These are phyloP conservation scores for Starmerella sp. DNA, from an alignment of 805 yeast species.

Conservation along the genomic window DNA sequence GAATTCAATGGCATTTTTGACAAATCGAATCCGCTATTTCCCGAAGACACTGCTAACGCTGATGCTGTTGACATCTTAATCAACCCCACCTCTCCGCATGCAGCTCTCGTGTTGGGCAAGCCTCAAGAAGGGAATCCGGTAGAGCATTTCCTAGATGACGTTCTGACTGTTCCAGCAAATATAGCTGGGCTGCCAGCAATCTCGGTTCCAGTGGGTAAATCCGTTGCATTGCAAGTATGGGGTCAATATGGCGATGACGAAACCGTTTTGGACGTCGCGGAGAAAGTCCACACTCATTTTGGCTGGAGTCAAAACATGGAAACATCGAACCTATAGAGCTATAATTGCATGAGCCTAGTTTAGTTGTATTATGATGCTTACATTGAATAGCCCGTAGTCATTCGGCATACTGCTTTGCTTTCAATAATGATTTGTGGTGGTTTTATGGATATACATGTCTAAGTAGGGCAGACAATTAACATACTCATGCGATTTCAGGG, in stretches of 20 bases:
- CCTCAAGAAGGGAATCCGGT: constrained; percentile 37
- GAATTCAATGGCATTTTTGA: constrained; percentile 58
- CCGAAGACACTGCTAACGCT: constrained; percentile 18
- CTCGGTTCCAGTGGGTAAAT: constrained; percentile 49
- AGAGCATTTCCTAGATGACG: constrained; percentile 66
- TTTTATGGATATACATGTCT: too few relatives aligned
- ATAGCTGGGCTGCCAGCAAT: constrained; percentile 85
- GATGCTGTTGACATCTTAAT: constrained; percentile 54
- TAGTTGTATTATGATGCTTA: too few relatives aligned
- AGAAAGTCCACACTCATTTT: constrained; percentile 2
- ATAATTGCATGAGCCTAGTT: too few relatives aligned
- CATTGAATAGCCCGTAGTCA: too few relatives aligned
- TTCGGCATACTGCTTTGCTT: too few relatives aligned
- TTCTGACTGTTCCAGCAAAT: constrained; percentile 80
- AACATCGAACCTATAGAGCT: background rate
- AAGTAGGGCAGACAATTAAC: too few relatives aligned
- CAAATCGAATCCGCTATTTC: constrained; percentile 24
- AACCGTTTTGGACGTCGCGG: constrained; percentile 40
- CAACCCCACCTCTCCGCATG: constrained; percentile 56
- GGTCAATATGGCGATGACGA: constrained; percentile 82
- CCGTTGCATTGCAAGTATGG: constrained; percentile 53
- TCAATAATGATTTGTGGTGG: too few relatives aligned
- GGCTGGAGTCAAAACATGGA: background rate
- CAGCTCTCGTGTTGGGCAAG: constrained; percentile 45
- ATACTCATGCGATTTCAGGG: too few relatives aligned